phyloP scores from a whole-genome alignment of 192 early-diverging fungal genomes.

The Backusella westeae region DNA sequence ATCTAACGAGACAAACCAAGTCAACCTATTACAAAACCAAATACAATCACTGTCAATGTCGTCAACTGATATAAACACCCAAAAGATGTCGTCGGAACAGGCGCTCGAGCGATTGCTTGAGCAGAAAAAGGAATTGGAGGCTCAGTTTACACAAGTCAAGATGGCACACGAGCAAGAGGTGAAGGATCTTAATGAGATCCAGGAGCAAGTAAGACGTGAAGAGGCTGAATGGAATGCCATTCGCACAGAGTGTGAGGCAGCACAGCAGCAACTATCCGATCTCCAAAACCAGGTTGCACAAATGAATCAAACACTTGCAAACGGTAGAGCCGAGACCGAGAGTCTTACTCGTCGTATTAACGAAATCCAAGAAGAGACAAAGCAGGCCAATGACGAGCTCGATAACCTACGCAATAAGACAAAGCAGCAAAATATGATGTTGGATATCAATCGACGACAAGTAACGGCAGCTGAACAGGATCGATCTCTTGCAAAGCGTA shows the following conservation, averaged over 20 bases:
- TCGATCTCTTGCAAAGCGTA: conserved; percentile 54
- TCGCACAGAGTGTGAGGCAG: conserved; percentile 48
- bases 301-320: conserved; percentile 40
- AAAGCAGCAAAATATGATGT: conserved; percentile 55
- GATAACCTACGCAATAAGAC: conserved; percentile 55
- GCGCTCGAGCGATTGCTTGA: conserved; percentile 55
- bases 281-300: conserved; percentile 50
- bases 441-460: conserved; percentile 67
- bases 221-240: conserved; percentile 44
- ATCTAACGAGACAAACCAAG: conserved; percentile 56
- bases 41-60: conserved; percentile 48
- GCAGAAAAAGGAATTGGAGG: conserved; percentile 62
- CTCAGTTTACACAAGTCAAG: conserved; percentile 53
- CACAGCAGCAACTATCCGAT: conserved; percentile 44
- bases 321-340: conserved; percentile 46
- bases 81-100: conserved; percentile 54
- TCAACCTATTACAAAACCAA: conserved; percentile 60
- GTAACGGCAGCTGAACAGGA: conserved; percentile 58
- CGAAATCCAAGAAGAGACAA: conserved; percentile 56
- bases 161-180: conserved; percentile 61
- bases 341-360: conserved; percentile 44
- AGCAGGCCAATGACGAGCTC: conserved; percentile 46
- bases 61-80: conserved; percentile 52
- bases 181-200: conserved; percentile 52
- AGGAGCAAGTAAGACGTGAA: conserved; percentile 43